These are phyloP conservation scores for Gossypium herbaceum DNA, from an alignment of 345 rosid species.

Conservation along the genomic window DNA sequence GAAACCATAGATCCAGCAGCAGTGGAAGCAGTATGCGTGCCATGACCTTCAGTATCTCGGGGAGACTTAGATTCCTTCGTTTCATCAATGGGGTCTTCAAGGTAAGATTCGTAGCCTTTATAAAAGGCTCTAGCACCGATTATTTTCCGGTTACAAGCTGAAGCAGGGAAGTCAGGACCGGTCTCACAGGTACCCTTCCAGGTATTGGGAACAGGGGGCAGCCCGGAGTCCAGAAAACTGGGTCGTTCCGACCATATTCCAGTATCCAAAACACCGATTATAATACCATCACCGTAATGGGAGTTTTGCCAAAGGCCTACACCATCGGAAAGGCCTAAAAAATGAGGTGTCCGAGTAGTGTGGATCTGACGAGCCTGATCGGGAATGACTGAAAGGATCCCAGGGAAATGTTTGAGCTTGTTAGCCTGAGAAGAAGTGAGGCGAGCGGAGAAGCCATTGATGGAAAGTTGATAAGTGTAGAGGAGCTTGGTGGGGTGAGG, in stretches of 20 bases:
- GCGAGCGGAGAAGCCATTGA: slow-evolving; percentile 74
- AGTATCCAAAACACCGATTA: slow-evolving; percentile 79
- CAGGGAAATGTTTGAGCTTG: slow-evolving; percentile 37
- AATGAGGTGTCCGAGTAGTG: slow-evolving; percentile 73
- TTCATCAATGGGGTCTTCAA: slow-evolving; percentile 33
- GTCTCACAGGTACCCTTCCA: slow-evolving; percentile 76
- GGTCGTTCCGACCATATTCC: slow-evolving; percentile 82
- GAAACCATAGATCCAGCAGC: slow-evolving; percentile 69
- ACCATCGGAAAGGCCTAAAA: slow-evolving; percentile 58
- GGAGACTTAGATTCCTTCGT: slow-evolving; percentile 56
- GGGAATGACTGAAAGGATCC: slow-evolving; percentile 58
- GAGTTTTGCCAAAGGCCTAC: slow-evolving; percentile 71
- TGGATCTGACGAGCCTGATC: slow-evolving; percentile 71
- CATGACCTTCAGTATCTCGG: slow-evolving; percentile 85
- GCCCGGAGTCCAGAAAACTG: slow-evolving; percentile 52
- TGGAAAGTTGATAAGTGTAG: slow-evolving; percentile 60
- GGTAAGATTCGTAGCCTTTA: slow-evolving; percentile 48
- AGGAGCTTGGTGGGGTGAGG: slow-evolving; percentile 49
- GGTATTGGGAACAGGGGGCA: slow-evolving; percentile 45
- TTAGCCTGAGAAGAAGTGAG: slow-evolving; percentile 51
- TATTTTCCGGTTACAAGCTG: slow-evolving; percentile 65
- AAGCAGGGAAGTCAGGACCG: slow-evolving; percentile 55
- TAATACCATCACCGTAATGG: slow-evolving; percentile 59
- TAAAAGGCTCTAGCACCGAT: slow-evolving; percentile 77
- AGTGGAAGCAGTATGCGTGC: slow-evolving; percentile 85